A percentile compares a stretch with the other conserved stretches of the same genome.
These are phyloP conservation scores for Omphalotus olearius DNA, from an alignment of 1,284 basidiomycete genomes.

Conservation along the genomic window DNA sequence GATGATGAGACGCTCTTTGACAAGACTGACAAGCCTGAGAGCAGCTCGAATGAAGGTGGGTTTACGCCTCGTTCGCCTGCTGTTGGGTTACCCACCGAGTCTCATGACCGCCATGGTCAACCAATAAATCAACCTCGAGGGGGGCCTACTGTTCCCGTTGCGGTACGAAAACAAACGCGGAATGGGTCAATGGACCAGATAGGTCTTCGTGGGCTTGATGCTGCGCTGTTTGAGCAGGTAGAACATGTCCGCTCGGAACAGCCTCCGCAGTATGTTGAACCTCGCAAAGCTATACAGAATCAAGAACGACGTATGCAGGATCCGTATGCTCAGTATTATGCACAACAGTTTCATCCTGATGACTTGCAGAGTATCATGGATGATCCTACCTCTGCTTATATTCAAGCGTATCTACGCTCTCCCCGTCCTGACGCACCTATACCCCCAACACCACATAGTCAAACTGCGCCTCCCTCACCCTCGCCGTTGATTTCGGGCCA, in stretches of 20 bases:
- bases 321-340: constrained; percentile 24
- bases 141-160: neutral
- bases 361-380: constrained; percentile 48
- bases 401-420: constrained; percentile 53
- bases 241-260: constrained; percentile 22
- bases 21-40: constrained; percentile 23
- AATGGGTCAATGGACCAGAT: constrained; percentile 57
- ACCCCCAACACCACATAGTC: constrained; percentile 70
- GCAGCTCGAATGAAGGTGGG: constrained; percentile 24
- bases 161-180: constrained; percentile 26
- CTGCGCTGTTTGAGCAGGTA: constrained; percentile 45
- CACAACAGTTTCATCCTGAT: constrained; percentile 38
- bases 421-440: constrained; percentile 66
- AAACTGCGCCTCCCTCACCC: constrained; percentile 65
- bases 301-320: constrained; percentile 20
- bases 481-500: constrained; percentile 46
- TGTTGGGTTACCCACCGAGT: constrained; percentile 30
- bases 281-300: constrained; percentile 10
- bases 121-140: neutral
- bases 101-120: neutral
- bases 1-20: constrained; percentile 47
- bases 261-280: constrained; percentile 25
- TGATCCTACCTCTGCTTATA: constrained; percentile 52
- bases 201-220: constrained; percentile 53
- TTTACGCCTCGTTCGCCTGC: constrained; percentile 73